Percentiles rank a stretch among this genome's conserved stretches.
phyloP scores from a whole-genome alignment of 192 early-diverging fungal species.

The Coemansia sp. region DNA sequence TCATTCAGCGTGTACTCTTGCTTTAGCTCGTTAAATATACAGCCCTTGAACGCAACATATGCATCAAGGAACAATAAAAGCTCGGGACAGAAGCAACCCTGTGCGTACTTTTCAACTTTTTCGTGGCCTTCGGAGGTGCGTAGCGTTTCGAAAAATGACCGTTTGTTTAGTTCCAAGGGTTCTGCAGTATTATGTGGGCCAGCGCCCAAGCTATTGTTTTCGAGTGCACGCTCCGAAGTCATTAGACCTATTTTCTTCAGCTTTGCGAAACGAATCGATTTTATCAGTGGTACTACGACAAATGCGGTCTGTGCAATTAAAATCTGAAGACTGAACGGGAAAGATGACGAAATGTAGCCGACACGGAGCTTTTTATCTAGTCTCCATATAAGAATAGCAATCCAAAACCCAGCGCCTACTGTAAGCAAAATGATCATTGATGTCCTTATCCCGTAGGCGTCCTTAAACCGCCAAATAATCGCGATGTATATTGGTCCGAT shows the following conservation, averaged over 20 bases:
- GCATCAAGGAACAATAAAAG: slow-evolving; percentile 40
- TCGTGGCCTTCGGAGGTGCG: slow-evolving; percentile 21
- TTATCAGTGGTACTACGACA: slow-evolving; percentile 16
- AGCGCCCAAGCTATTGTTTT: background rate
- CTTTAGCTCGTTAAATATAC: slow-evolving; percentile 12
- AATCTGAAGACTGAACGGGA: slow-evolving; percentile 23
- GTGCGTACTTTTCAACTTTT: slow-evolving; percentile 21
- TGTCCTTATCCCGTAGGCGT: slow-evolving; percentile 40
- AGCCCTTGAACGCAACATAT: slow-evolving; percentile 34
- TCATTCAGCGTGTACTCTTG: background rate
- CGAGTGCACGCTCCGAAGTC: background rate
- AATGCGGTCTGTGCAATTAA: slow-evolving; percentile 20
- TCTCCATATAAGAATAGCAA: slow-evolving; percentile 20
- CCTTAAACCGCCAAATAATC: slow-evolving; percentile 30
- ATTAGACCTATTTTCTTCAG: slow-evolving; percentile 4
- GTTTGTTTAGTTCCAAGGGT: slow-evolving; percentile 7
- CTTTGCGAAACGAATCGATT: slow-evolving; percentile 20
- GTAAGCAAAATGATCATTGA: slow-evolving; percentile 13
- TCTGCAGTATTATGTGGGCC: background rate
- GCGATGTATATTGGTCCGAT: slow-evolving; percentile 17
- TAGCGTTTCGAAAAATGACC: slow-evolving; percentile 23
- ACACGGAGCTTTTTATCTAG: slow-evolving; percentile 11
- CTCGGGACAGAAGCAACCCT: slow-evolving; percentile 35
- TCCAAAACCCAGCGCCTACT: slow-evolving; percentile 23
- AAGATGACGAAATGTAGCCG: slow-evolving; percentile 11